Conservation (phyloP, 2,329 filamentous ascomycete genomes). For the Diaporthe ilicicola region DNA sequence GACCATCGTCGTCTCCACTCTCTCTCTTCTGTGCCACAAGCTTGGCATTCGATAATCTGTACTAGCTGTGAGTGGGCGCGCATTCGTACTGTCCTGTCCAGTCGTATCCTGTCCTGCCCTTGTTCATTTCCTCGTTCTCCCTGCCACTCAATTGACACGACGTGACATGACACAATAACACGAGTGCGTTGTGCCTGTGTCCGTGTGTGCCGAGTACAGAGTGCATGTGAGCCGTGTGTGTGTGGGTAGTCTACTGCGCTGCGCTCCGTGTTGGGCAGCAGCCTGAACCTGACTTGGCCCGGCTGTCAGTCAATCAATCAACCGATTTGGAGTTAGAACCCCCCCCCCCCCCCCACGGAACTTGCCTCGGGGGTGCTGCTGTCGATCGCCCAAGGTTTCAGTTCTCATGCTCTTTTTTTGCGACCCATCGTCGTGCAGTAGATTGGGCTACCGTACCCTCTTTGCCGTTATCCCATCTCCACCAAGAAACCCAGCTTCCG, state of each 20-base stretch:
- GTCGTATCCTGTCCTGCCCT: not conserved
- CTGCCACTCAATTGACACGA: conserved; percentile 2
- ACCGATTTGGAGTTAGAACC: not conserved
- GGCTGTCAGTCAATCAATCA: not conserved
- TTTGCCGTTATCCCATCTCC: conserved; percentile 2
- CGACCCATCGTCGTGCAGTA: conserved; percentile 18
- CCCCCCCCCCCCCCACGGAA: not conserved
- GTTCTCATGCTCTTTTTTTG: not conserved
- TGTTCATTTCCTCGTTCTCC: not conserved
- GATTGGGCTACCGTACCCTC: not conserved
- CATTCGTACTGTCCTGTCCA: conserved; percentile 2
- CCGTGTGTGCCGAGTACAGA: too few species aligned
- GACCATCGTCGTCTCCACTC: conserved; percentile 20
- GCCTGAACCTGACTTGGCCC: too few species aligned
- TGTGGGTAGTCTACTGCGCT: not conserved
- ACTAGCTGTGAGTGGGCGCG: conserved; percentile 18
- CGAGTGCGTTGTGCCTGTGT: conserved; percentile 5
- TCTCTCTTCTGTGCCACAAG: conserved; percentile 16
- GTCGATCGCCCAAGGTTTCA: conserved; percentile 18
- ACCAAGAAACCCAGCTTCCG: not conserved
- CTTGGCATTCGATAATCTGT: conserved; percentile 20
- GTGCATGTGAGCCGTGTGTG: not conserved
- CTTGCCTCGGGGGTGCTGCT: conserved; percentile 16
- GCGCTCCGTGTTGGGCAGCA: not conserved
- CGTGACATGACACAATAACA: not conserved